Base-by-base conservation (phyloP, 2,329 filamentous ascomycete genomes). In the Cryphonectria radicalis region DNA sequence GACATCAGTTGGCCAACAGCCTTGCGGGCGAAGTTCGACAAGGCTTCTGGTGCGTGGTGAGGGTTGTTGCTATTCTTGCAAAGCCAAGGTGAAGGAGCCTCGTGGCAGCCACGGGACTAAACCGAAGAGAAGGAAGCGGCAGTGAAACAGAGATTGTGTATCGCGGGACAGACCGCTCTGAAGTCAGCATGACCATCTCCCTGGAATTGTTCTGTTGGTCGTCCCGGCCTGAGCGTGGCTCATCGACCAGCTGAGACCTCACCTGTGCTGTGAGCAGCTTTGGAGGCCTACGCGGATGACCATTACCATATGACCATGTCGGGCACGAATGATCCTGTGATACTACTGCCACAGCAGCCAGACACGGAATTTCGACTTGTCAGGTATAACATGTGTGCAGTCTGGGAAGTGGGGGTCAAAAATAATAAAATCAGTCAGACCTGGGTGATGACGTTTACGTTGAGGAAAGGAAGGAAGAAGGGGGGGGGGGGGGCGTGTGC, bases 1-100 rank as follows among this genome's bases (percentile, higher is more conserved):
- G 4, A n/a, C 59, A 32, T 22, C 59, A 37, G 59, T 62, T 62
- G 35, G 59, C n/a, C 63, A 60, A 69, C 68, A 69, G 63, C 53
- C 68, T 63, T 25, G 37, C 19, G 40, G 62, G 67, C 67, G 37
- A 40, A 60, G 62, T 53, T 53, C 46, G 40, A 66, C 25, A 40
- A 66, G 53, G 59, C 55, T 28, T 57, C 28, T 32, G 55, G 25
- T 59, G 14, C 28, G 25, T 19, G 25, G 28, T 32, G 13, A 32
- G 25, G 55, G 46, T 22, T 50, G 59, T 63, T 68, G 28, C 55
- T 63, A 53, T 68, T 55, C 59, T 68, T 25, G 35, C 35, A 40
- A n/a, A 19, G 32, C 35, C 35, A 40, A 40, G 42, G 32, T 17
- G 59, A 50, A 10, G 4, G 67, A 63, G 67, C 67, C 67, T 43